Base-by-base conservation (phyloP, 2,329 filamentous ascomycete species). In the Trichophyton benhamiae region DNA sequence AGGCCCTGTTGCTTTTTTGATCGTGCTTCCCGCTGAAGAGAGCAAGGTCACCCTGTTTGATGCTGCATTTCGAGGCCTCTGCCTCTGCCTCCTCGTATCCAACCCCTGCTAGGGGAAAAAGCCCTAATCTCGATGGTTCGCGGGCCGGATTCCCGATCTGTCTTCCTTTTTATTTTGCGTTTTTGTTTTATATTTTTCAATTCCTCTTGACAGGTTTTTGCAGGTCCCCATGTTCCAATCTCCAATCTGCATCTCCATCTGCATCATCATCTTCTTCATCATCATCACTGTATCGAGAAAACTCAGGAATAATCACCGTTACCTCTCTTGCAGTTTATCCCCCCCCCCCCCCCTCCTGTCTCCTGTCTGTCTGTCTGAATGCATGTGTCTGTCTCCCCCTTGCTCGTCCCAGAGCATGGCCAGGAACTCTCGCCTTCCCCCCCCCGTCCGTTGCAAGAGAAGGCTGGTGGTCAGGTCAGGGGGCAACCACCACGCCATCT, bases 111-210 rank as follows among this genome's bases (percentile, higher is more conserved):
- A 55, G 52, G 30, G 52, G 22, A n/a, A 55, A n/a, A 9, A 30
- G n/a, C 52, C 27, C 52, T 55, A 17, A 55, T 55, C 52, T 55
- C 52, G 52, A 55, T 55, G 52, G 46, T 55, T 55, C 52, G 52
- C 52, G 52, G 52, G 52, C 52, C 52, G 52, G 52, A 55, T 55
- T 55, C 52, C 52, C 52, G 52, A 55, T 55, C 52, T 55, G 52
- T 38, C 52, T n/a, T 44, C 7, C 41, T 44, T 44, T 44, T 44
- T 44, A 7, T 30, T 44, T n/a, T 44, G 15, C n/a, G 41, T 15
- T 25, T 22, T 13, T 52, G 15, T 22, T 52, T 52, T 17, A 7
- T 44, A n/a, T 2, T 44, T 17, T 38, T 38, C 33, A 38, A 38
- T 3, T 38, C 33, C 11, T 13, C 8, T 38, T 13, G 33, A 13